Percentiles rank a stretch among this genome's conserved stretches.
phyloP scores from a whole-genome alignment of 1,139 yeast genomes.

The Arxiozyma telluris region DNA sequence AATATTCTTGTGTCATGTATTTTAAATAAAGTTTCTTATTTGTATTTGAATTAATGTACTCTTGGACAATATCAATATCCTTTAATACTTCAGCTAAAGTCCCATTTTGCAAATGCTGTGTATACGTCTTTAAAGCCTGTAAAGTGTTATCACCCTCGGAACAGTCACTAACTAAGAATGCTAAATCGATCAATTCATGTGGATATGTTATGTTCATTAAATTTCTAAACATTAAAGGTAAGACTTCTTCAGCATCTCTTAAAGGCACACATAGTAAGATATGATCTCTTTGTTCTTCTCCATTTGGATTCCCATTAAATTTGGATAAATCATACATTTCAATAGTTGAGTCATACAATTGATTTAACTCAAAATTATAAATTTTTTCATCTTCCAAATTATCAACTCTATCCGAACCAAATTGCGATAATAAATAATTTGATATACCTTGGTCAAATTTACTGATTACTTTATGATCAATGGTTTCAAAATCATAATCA shows the following conservation, averaged over 20 bases:
- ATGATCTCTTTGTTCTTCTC: slow-evolving; percentile 51
- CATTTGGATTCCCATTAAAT: slow-evolving; percentile 47
- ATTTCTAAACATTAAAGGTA: slow-evolving; percentile 77
- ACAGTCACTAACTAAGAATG: slow-evolving; percentile 79
- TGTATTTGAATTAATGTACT: slow-evolving; percentile 38
- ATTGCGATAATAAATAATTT: slow-evolving; percentile 29
- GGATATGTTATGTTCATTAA: slow-evolving; percentile 80
- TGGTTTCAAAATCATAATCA: slow-evolving; percentile 28
- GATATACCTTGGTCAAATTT: slow-evolving; percentile 34
- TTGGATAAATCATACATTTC: slow-evolving; percentile 55
- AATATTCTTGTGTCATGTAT: slow-evolving; percentile 62
- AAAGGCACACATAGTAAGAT: slow-evolving; percentile 68
- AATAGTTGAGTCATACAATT: slow-evolving; percentile 34
- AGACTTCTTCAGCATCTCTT: slow-evolving; percentile 70
- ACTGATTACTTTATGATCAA: slow-evolving; percentile 26
- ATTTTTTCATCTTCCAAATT: slow-evolving; percentile 19
- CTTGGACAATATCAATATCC: slow-evolving; percentile 46
- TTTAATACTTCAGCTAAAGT: slow-evolving; percentile 45
- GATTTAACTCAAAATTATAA: slow-evolving; percentile 21
- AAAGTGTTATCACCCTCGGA: slow-evolving; percentile 67
- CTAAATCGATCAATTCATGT: slow-evolving; percentile 71
- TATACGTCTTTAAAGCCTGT: slow-evolving; percentile 55
- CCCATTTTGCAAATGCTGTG: slow-evolving; percentile 63
- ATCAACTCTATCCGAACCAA: slow-evolving; percentile 22
- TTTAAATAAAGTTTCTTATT: slow-evolving; percentile 53